A percentile compares a stretch with the other conserved stretches of the same genome.
phyloP scores from a whole-genome alignment of 768 basidiomycete species.

The Auriscalpium vulgare region DNA sequence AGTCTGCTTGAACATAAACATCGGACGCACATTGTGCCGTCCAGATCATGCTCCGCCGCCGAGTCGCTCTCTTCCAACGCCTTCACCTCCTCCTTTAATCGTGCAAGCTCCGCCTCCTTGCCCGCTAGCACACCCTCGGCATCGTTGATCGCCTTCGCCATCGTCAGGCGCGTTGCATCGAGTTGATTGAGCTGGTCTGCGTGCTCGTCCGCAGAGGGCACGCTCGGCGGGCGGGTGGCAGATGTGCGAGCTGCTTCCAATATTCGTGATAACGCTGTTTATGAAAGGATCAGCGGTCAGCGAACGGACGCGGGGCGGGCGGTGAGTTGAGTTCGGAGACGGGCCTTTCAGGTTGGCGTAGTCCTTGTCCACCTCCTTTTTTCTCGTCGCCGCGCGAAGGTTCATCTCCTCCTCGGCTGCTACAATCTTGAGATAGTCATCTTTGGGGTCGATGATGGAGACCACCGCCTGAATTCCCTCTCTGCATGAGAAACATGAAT shows the following conservation, averaged over 20 bases:
- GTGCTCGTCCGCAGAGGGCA: conserved; percentile 63
- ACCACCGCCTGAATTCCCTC: conserved; percentile 64
- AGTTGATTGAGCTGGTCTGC: conserved; percentile 53
- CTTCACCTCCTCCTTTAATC: conserved; percentile 56
- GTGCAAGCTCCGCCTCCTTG: conserved; percentile 63
- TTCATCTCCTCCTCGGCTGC: conserved; percentile 66
- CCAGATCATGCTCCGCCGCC: conserved; percentile 64
- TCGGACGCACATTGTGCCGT: conserved; percentile 53
- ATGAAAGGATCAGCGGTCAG: background rate
- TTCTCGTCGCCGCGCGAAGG: conserved; percentile 44
- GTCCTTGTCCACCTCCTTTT: conserved; percentile 62
- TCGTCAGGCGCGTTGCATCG: conserved; percentile 52
- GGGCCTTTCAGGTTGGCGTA: conserved; percentile 58
- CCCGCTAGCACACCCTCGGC: conserved; percentile 55
- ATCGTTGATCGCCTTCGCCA: conserved; percentile 71
- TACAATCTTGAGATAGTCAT: conserved; percentile 70
- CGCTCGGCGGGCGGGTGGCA: conserved; percentile 57
- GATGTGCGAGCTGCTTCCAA: conserved; percentile 67
- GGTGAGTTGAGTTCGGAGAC: background rate
- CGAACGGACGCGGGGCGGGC: too few species aligned
- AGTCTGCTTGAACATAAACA: background rate
- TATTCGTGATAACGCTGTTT: conserved; percentile 50
- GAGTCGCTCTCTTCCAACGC: conserved; percentile 63
- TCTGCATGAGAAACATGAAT: conserved; percentile 25
- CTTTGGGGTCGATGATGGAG: conserved; percentile 68